Base-by-base conservation (phyloP, 352 stramenopile species). In the Phytophthora tubulina region DNA sequence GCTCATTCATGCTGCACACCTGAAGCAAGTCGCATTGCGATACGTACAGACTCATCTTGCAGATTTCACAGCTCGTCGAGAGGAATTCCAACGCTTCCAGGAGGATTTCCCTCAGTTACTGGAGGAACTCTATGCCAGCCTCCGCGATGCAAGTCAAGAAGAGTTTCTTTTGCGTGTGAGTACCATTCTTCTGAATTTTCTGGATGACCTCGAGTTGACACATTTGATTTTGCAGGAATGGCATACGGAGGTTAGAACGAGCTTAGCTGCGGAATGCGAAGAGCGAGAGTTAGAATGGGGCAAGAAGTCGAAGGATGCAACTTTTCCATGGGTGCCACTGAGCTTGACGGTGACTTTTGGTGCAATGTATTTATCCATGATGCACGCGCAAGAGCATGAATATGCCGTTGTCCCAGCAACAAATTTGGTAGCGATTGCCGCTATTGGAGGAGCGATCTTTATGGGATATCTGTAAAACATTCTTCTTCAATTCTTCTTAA, bases 321-420 rank as follows among this genome's bases (percentile, higher is more conserved):
- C 27, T 17, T 91, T 93, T 67, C 83, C 85, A 17, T 93, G 83
- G 81, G 55, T 87, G 9, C 52, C 82, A 15, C 41, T 93, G 3
- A 79, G 85, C 14, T 69, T 91, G 7, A 54, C 84, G 5, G 21
- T 84, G 15, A 75, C 79, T 27, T 89, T 91, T 64, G 85, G 78
- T 41, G 77, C 76, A 39, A 72, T 90, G 30, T 93, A 90, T 31
- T 67, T 93, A 33, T 73, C 74, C 2, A 30, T 91, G 39, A 88
- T 89, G 80, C 61, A 81, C 54, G 51, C 61, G 3, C 81, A 80
- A 56, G 72, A 81, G 46, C 70, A 80, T 48, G 82, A 88, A 60
- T 85, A 79, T 62, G 54, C 80, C 10, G 51, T 79, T 44, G 85
- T 93, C 6, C 83, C 85, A 33, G 83, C 75, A 10, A 63, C 86